phyloP scores from a whole-genome alignment of 768 basidiomycete species.

The Dendrothele bispora region DNA sequence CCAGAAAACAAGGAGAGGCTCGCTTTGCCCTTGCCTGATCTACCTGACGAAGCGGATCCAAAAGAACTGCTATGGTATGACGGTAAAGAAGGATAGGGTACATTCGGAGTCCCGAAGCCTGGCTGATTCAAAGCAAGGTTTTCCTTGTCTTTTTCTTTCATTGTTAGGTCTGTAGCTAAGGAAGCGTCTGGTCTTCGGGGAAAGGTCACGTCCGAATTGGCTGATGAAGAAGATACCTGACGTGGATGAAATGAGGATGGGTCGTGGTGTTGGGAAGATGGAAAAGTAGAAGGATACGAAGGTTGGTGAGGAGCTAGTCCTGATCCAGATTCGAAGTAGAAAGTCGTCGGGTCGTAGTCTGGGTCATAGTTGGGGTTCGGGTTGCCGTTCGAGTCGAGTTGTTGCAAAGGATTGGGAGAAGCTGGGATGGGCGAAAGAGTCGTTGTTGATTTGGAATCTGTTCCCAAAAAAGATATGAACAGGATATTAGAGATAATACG shows the following conservation, averaged over 20 bases:
- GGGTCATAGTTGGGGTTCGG: no score
- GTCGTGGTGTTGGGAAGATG: no score
- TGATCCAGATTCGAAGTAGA: no score
- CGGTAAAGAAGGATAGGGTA: conserved; percentile 78
- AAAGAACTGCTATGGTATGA: conserved; percentile 28
- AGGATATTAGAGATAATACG: conserved; percentile 6
- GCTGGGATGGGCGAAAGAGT: background rate
- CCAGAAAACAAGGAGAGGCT: conserved; percentile 23
- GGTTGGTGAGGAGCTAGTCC: conserved; percentile 1
- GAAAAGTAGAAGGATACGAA: conserved; percentile 37
- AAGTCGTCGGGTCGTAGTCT: no score
- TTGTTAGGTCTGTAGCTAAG: conserved; percentile 71
- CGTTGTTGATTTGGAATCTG: background rate
- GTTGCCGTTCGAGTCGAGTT: no score
- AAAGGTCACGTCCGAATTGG: conserved; percentile 76
- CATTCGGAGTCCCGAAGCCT: conserved; percentile 52
- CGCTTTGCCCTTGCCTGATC: conserved; percentile 7
- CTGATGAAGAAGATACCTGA: conserved; percentile 69
- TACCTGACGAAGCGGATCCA: conserved; percentile 28
- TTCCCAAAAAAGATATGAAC: background rate
- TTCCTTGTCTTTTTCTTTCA: conserved; percentile 37
- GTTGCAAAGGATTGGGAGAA: conserved; percentile 7
- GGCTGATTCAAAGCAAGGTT: no score
- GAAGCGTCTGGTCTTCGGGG: conserved; percentile 79
- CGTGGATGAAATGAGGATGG: conserved; percentile 64